Percentiles rank a stretch among this genome's conserved stretches.
Evolutionary conservation across 148 eudicot species (phyloP).

Genomic region (Tetragonia tetragonoides): DNA sequence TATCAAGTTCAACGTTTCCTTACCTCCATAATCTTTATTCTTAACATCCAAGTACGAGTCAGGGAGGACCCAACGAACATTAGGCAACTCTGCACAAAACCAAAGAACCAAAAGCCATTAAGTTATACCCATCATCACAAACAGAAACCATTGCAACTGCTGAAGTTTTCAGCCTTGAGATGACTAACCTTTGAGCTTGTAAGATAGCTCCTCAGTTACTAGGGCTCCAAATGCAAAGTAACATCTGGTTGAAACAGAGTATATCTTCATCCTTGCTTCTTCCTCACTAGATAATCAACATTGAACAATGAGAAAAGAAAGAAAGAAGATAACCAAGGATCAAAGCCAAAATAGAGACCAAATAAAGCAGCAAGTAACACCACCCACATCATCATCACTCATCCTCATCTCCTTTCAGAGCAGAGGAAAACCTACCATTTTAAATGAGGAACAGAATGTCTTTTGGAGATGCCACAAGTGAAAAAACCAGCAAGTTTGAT

Average conservation of each 20-base stretch:
- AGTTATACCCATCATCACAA: neutral
- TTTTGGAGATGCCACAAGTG: neutral
- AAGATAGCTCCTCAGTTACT: slow-evolving; percentile 42
- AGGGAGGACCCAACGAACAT: slow-evolving; percentile 70
- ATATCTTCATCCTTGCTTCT: slow-evolving; percentile 70
- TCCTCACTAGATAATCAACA: slow-evolving; percentile 41
- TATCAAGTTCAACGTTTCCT: neutral
- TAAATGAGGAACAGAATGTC: neutral
- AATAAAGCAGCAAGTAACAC: slow-evolving; percentile 5
- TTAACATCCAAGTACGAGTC: slow-evolving; percentile 58
- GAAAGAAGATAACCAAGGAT: neutral
- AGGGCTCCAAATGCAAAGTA: slow-evolving; percentile 68
- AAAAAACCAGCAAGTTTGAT: neutral
- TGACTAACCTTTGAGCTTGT: slow-evolving; percentile 52
- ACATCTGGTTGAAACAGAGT: slow-evolving; percentile 68
- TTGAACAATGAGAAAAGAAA: neutral
- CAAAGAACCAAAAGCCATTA: slow-evolving; percentile 8
- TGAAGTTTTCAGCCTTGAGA: neutral
- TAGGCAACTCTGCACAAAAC: slow-evolving; percentile 46
- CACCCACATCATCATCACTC: neutral
- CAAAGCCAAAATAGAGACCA: neutral
- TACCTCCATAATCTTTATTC: slow-evolving; percentile 74
- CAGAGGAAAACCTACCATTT: neutral
- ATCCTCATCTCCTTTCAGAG: too few relatives aligned
- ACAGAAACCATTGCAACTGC: neutral